Conservation (phyloP, 1,284 basidiomycete genomes). For the Peniophora sp. region DNA sequence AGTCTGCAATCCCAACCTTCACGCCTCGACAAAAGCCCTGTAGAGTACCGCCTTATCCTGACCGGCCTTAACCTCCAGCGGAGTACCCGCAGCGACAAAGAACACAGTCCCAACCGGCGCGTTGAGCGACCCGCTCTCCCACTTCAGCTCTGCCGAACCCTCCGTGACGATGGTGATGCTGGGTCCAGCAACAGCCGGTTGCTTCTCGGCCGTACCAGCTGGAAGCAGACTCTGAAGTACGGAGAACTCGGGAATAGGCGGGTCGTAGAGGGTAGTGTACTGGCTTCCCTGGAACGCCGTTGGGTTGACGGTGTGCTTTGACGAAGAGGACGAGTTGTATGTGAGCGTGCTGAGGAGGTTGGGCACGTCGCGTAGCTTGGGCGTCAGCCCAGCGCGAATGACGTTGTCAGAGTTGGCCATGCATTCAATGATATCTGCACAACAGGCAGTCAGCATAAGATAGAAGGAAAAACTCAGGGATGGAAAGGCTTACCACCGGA, state of each 20-base stretch:
- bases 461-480: background rate
- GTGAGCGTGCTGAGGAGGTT: conserved; percentile 88
- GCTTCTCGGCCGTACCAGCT: conserved; percentile 39
- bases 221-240: conserved; percentile 64
- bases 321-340: conserved; percentile 66
- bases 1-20: background rate
- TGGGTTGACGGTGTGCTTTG: conserved; percentile 65
- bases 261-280: conserved; percentile 71
- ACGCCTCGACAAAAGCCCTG: conserved; percentile 64
- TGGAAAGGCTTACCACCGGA: conserved; percentile 59
- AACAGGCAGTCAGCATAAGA: background rate
- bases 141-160: conserved; percentile 54
- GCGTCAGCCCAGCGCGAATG: conserved; percentile 95
- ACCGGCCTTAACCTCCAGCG: conserved; percentile 37
- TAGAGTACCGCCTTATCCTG: conserved; percentile 49
- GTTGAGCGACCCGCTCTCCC: conserved; percentile 28
- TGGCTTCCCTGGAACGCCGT: conserved; percentile 33
- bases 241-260: conserved; percentile 91
- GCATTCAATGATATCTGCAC: conserved; percentile 91
- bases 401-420: conserved; percentile 99
- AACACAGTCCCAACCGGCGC: conserved; percentile 72
- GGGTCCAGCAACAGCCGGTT: conserved; percentile 70
- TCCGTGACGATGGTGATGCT: conserved; percentile 76
- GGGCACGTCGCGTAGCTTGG: conserved; percentile 89
- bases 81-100: conserved; percentile 75